Evolutionary conservation across 441 rosid genomes (phyloP).

Genomic region (Pelargonium fulgidum): DNA sequence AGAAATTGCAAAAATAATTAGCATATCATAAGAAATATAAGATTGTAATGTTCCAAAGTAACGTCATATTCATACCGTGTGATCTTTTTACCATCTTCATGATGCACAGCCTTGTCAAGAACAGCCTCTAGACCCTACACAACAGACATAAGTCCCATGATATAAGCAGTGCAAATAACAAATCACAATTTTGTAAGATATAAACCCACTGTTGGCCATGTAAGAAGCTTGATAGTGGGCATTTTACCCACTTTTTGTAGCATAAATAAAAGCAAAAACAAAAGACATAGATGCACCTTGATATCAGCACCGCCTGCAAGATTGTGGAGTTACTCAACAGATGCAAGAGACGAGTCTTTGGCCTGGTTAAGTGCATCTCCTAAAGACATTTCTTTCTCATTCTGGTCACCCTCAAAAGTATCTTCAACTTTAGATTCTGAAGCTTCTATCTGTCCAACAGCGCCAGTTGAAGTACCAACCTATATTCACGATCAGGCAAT

Average conservation of each 20-base stretch:
- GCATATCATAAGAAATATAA: slow-evolving; percentile 15
- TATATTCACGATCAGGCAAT: slow-evolving; percentile 31
- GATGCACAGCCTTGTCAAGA: slow-evolving; percentile 95
- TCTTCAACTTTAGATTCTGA: slow-evolving; percentile 37
- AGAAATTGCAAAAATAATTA: slow-evolving; percentile 15
- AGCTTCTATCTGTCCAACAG: slow-evolving; percentile 43
- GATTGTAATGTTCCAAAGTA: slow-evolving; percentile 16
- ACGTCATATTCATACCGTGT: slow-evolving; percentile 50
- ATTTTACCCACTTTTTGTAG: not conserved
- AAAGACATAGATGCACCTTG: slow-evolving; percentile 44
- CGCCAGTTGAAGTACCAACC: slow-evolving; percentile 48
- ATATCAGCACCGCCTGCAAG: slow-evolving; percentile 98
- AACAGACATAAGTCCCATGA: slow-evolving; percentile 19
- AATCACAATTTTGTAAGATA: slow-evolving; percentile 9
- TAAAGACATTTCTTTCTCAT: slow-evolving; percentile 63
- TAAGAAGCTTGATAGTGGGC: slow-evolving; percentile 4
- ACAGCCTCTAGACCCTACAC: slow-evolving; percentile 92
- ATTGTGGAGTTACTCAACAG: slow-evolving; percentile 92
- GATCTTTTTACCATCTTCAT: slow-evolving; percentile 94
- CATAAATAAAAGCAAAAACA: slow-evolving; percentile 7
- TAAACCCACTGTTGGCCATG: slow-evolving; percentile 7
- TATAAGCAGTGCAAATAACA: slow-evolving; percentile 20
- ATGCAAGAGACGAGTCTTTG: slow-evolving; percentile 71
- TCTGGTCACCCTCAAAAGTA: slow-evolving; percentile 44
- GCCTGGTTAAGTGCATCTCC: slow-evolving; percentile 76